Base-by-base conservation (phyloP, 768 basidiomycete genomes). In the Hypsizygus marmoreus region DNA sequence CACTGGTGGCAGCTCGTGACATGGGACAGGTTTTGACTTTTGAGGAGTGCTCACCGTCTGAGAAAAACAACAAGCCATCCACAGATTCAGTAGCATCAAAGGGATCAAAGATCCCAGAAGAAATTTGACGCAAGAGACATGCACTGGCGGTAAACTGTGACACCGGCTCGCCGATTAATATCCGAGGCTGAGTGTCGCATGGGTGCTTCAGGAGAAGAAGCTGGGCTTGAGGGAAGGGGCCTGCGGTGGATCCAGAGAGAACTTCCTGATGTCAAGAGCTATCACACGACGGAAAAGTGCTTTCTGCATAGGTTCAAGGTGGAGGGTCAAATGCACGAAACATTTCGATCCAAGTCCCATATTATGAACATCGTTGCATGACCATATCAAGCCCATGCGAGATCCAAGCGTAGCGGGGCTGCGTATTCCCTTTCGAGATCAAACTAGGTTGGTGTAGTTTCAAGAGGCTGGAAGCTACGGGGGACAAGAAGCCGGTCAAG, bases 81-180 rank as follows among this genome's bases (percentile, higher is more conserved):
- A n/a, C n/a, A n/a, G n/a, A n/a, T n/a, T 43, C 16, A 45, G 39
- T 25, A 51, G 31, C 29, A 40, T 44, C 36, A 30, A 46, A 7
- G 11, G 22, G 4, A 43, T 36, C 47, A 49, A 42, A 51, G 39
- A 50, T 54, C 45, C 25, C 14, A 17, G 43, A 32, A 33, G 39
- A 9, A 36, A 10, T 23, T 31, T 46, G 47, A 45, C 40, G 37
- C 43, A 35, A 38, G 37, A 25, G 22, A n/a, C 26, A 10, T 25
- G 37, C 5, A 17, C 7, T 4, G 20, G 25, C n/a, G 29, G 31
- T 39, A 36, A 41, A 29, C 26, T 13, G n/a, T 23, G 20, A 12
- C 30, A 11, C 28, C 35, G 14, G 43, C 39, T 44, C 13, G 19
- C 56, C 56, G 53, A 50, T 36, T 37, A 51, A 54, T 36, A 23